Evolutionary conservation across 2,329 filamentous ascomycete species (phyloP), one percentile per base, ranked within the genome.

Genomic region (Penicillium olsonii): DNA sequence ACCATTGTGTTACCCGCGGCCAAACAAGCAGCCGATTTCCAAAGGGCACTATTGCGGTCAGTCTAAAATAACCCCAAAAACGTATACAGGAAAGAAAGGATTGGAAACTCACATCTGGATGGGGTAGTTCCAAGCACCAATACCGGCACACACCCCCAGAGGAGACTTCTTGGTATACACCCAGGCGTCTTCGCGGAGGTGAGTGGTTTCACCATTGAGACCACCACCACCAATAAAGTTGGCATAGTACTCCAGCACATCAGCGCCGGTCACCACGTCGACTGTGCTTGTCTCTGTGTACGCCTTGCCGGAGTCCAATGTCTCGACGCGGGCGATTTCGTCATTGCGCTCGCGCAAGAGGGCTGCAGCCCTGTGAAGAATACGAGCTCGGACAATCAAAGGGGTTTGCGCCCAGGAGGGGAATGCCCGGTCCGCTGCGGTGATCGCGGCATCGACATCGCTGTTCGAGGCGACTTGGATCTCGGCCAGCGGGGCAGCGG

Each of bases 91-190:
- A n/a, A n/a, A n/a, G n/a, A n/a, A n/a, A 22, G 1, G 7, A 26
- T 46, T 17, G 17, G 26, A 33, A 17, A 57, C 68, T 49, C 63
- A 76, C 70, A 95, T 95, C 69, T 95, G 90, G 56, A 95, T 88
- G 11, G 90, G 90, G 67, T 95, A 95, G 72, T 95, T 95, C 90
- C 90, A 95, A 12, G 90, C 90, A 47, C 90, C 90, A 58, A 95
- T 95, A 49, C 88, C 90, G 12, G 83, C 90, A 68, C 90, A 95
- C 12, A 94, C 89, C 20, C 90, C 90, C 15, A 95, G 75, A 5
- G 90, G 81, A 60, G 89, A 87, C 68, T 94, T 92, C 64, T 84
- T 86, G 10, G 88, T 92, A 70, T 92, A 90, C 31, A 94, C 84
- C 82, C 87, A 91, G 4, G 90, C 89, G 58, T 90, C 85, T 42